These are phyloP conservation scores for Phlegmacium glaucopus DNA, from an alignment of 768 basidiomycete species.

Conservation along the genomic window DNA sequence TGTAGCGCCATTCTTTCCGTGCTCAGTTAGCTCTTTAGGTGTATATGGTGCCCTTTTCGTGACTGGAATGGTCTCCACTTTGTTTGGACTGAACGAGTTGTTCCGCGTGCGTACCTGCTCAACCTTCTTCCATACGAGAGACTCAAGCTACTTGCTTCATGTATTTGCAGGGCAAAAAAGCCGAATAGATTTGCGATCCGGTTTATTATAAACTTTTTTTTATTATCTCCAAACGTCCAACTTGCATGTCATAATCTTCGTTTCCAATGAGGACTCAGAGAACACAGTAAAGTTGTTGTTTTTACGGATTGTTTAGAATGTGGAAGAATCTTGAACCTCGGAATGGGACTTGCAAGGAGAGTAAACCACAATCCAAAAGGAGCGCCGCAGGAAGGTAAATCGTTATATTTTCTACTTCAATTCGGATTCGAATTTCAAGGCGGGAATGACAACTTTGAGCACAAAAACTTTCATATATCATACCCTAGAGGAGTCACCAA, in stretches of 20 bases:
- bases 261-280: too few species aligned
- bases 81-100: slow-evolving; percentile 47
- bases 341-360: too few species aligned
- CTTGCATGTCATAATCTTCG: background rate
- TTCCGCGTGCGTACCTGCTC: slow-evolving; percentile 32
- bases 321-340: too few species aligned
- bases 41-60: slow-evolving; percentile 51
- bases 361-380: too few species aligned
- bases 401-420: too few species aligned
- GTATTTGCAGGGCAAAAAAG: slow-evolving; percentile 22
- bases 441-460: too few species aligned
- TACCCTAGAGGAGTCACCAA: too few species aligned
- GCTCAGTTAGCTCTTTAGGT: slow-evolving; percentile 32
- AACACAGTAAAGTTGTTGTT: too few species aligned
- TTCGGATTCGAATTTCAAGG: too few species aligned
- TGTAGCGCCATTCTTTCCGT: background rate
- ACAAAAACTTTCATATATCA: too few species aligned
- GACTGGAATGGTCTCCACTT: slow-evolving; percentile 51
- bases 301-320: too few species aligned
- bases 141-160: background rate
- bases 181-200: slow-evolving; percentile 9
- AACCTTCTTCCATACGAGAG: background rate
- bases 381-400: too few species aligned
- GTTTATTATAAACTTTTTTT: background rate
- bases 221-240: background rate